These are phyloP conservation scores for Alisma plantagoaquatica DNA, from an alignment of 106 monocot species.

Conservation along the genomic window DNA sequence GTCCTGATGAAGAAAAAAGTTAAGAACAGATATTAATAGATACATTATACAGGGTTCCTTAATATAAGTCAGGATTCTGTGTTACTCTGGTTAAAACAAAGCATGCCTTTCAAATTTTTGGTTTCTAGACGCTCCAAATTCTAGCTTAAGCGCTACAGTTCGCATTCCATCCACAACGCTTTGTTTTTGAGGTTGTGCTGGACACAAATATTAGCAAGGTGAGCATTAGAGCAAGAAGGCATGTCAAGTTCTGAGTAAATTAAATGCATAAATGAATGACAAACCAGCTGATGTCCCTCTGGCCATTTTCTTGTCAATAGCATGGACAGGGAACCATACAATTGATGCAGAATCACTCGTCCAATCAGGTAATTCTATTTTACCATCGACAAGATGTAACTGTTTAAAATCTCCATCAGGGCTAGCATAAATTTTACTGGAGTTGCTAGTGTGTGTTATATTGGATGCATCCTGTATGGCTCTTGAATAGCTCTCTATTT, in stretches of 20 bases:
- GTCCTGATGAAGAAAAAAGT: constrained; percentile 38
- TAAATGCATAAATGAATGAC: background rate
- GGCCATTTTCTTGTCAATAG: constrained; percentile 64
- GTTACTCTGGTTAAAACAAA: too few relatives aligned
- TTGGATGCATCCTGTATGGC: constrained; percentile 6
- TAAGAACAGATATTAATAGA: background rate
- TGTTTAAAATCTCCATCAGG: constrained; percentile 12
- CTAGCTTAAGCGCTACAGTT: constrained; percentile 90
- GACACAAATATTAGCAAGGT: too few relatives aligned
- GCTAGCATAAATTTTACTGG: constrained; percentile 4
- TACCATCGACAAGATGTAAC: constrained; percentile 49
- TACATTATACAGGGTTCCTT: too few relatives aligned
- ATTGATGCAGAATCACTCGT: constrained; percentile 54
- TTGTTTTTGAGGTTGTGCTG: constrained; percentile 52
- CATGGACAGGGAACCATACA: constrained; percentile 89
- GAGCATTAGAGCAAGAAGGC: too few relatives aligned
- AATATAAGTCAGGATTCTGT: too few relatives aligned
- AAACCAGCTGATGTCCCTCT: constrained; percentile 83
- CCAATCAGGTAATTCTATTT: constrained; percentile 79
- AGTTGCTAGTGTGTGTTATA: constrained; percentile 4
- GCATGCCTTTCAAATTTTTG: constrained; percentile 87
- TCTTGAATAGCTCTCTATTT: constrained; percentile 50
- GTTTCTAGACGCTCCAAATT: constrained; percentile 81
- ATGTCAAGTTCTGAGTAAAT: too few relatives aligned
- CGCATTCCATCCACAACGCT: constrained; percentile 97